phyloP scores from a whole-genome alignment of 2,329 filamentous ascomycete genomes.

The Dothistroma septosporum region DNA sequence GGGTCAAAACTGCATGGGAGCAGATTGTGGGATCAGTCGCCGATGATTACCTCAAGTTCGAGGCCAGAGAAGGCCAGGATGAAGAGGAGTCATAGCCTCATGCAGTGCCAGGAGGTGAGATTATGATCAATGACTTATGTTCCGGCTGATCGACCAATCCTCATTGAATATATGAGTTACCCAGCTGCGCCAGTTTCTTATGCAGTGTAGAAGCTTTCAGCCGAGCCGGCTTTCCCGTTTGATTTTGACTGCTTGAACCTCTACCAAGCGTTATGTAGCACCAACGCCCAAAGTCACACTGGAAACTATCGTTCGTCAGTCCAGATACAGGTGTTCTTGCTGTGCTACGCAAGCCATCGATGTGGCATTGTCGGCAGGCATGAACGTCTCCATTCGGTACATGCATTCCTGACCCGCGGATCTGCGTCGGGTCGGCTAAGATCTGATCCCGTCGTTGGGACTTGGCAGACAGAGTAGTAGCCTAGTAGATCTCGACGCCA shows the following conservation, averaged over 20 bases:
- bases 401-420: no score
- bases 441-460: neutral
- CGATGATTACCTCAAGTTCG: constrained; percentile 70
- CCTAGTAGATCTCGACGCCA: no score
- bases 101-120: neutral
- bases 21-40: constrained; percentile 51
- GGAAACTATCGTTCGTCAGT: neutral
- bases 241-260: neutral
- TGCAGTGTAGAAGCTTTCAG: no score
- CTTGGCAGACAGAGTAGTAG: neutral
- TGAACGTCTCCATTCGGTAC: no score
- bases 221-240: neutral
- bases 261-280: neutral
- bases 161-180: no score
- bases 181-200: no score
- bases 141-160: neutral
- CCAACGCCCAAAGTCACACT: neutral
- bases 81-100: neutral
- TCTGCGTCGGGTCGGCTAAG: neutral
- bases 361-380: no score
- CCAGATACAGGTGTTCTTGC: no score
- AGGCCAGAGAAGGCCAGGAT: constrained; percentile 47
- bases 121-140: neutral
- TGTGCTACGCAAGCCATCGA: neutral
- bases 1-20: constrained; percentile 68